Evolutionary conservation across 176 grass and related monocot genomes (phyloP).

Genomic region (Saccharum officinarum): DNA sequence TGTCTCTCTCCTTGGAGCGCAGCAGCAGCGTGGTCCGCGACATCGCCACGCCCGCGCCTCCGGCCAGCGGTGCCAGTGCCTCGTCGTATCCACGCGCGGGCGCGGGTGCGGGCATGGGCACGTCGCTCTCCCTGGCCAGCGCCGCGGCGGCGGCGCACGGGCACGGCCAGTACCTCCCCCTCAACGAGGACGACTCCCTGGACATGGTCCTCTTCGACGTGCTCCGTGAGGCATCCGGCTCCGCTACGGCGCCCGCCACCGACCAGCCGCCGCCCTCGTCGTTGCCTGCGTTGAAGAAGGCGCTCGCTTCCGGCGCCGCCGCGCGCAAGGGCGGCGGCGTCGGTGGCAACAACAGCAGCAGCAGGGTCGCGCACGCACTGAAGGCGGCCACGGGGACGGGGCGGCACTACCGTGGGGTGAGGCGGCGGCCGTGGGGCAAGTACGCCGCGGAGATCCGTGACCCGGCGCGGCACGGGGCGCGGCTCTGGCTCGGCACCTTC

Average conservation of each 20-base stretch:
- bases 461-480: constrained; percentile 65
- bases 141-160: neutral
- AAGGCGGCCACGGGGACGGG: neutral
- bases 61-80: neutral
- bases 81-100: neutral
- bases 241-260: neutral
- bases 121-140: constrained; percentile 30
- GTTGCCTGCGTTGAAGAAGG: neutral
- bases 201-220: constrained; percentile 96
- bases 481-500: constrained; percentile 95
- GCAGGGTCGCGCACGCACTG: neutral
- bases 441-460: constrained; percentile 94
- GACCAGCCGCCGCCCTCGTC: neutral
- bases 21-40: constrained; percentile 1
- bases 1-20: constrained; percentile 2
- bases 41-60: neutral
- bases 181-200: constrained; percentile 92
- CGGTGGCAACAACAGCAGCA: neutral
- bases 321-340: neutral
- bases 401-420: constrained; percentile 76
- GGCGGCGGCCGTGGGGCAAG: constrained; percentile 92
- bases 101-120: neutral
- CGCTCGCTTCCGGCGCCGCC: neutral
- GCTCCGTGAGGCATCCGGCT: constrained; percentile 64
- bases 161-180: constrained; percentile 55